Conservation (phyloP, 768 basidiomycete genomes). For the Albatrellus ellisii region DNA sequence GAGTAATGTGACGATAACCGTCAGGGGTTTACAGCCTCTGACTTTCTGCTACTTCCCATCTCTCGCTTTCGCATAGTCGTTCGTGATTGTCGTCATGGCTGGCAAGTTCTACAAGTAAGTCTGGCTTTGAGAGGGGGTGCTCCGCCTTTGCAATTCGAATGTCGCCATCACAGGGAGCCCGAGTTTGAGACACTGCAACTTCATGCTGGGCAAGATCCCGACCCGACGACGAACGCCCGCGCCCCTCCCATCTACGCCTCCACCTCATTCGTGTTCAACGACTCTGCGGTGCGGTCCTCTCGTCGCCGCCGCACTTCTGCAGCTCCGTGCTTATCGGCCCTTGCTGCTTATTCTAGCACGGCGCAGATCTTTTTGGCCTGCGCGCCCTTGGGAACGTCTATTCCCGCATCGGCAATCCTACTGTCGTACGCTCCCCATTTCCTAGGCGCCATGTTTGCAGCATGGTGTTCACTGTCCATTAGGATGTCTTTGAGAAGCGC, state of each 20-base stretch:
- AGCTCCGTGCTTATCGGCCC: too few species aligned
- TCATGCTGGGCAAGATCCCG: slow-evolving; percentile 59
- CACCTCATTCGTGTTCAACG: slow-evolving; percentile 62
- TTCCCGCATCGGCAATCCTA: slow-evolving; percentile 57
- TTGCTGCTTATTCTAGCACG: slow-evolving; percentile 47
- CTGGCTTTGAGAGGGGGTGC: background rate
- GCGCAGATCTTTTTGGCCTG: slow-evolving; percentile 56
- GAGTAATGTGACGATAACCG: too few species aligned
- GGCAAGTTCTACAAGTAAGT: slow-evolving; percentile 2
- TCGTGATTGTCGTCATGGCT: too few species aligned
- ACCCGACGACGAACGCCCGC: slow-evolving; percentile 54
- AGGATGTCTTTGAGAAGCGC: slow-evolving; percentile 73
- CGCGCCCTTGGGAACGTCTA: slow-evolving; percentile 50
- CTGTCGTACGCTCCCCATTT: slow-evolving; percentile 30
- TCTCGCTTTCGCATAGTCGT: too few species aligned
- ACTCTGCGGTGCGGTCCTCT: slow-evolving; percentile 50
- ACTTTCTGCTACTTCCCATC: too few species aligned
- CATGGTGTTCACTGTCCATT: background rate
- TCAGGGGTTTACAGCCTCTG: too few species aligned
- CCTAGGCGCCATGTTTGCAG: background rate
- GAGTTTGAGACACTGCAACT: slow-evolving; percentile 75
- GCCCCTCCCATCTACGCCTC: slow-evolving; percentile 70
- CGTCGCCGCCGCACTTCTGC: too few species aligned
- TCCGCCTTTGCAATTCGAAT: background rate
- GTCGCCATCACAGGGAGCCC: slow-evolving; percentile 24